Evolutionary conservation across 345 rosid species (phyloP).

Genomic region (Sisymbrium irio): DNA sequence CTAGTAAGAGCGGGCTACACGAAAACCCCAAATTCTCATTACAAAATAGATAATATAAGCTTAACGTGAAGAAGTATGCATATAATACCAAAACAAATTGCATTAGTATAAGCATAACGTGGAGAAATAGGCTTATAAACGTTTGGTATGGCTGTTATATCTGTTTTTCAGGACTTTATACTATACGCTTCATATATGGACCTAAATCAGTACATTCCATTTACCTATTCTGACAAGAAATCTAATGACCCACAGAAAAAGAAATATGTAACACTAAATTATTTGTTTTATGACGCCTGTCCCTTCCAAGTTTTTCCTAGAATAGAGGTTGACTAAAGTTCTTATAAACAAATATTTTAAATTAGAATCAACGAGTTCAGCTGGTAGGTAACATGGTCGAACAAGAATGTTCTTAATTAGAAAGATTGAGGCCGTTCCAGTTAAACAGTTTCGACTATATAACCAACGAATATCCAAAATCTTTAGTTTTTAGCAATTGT

Average conservation of each 20-base stretch:
- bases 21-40: slow-evolving; percentile 21
- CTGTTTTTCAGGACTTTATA: slow-evolving; percentile 29
- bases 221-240: slow-evolving; percentile 26
- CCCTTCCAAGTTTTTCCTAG: background rate
- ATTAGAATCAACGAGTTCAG: slow-evolving; percentile 3
- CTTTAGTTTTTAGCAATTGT: background rate
- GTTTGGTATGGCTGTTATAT: slow-evolving; percentile 38
- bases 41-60: slow-evolving; percentile 14
- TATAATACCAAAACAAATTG: slow-evolving; percentile 15
- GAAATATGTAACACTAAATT: background rate
- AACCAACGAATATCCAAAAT: background rate
- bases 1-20: slow-evolving; percentile 23
- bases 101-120: slow-evolving; percentile 27
- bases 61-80: slow-evolving; percentile 29
- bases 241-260: background rate
- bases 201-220: background rate
- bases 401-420: slow-evolving; percentile 12
- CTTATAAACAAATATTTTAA: background rate
- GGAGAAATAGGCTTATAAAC: slow-evolving; percentile 21
- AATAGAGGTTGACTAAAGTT: background rate
- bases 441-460: background rate
- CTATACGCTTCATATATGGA: slow-evolving; percentile 23
- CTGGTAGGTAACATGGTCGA: slow-evolving; percentile 20
- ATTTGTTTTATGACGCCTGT: slow-evolving; percentile 8
- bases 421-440: background rate